phyloP scores from a whole-genome alignment of 306 rosid species.

The Ammopiptanthus mongolicus region DNA sequence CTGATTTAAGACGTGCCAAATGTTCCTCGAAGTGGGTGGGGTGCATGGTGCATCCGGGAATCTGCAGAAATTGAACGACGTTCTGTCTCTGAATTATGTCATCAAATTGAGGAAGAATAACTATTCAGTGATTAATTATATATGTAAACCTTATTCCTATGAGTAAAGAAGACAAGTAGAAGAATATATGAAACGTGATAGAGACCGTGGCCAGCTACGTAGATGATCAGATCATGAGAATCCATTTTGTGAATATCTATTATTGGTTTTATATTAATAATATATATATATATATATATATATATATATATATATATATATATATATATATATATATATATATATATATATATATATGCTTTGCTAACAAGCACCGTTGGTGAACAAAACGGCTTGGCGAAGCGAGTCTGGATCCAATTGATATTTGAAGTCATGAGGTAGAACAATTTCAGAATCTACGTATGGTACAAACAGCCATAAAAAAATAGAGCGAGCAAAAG shows the following conservation, averaged over 20 bases:
- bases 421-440: not conserved
- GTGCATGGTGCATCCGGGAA: not conserved
- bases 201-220: constrained; percentile 2
- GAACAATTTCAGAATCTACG: not conserved
- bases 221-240: not conserved
- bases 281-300: no score
- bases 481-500: not conserved
- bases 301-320: no score
- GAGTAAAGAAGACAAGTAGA: not conserved
- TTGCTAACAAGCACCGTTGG: not conserved
- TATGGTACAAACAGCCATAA: not conserved
- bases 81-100: not conserved
- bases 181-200: not conserved
- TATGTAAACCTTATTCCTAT: not conserved
- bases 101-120: not conserved
- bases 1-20: not conserved
- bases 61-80: not conserved
- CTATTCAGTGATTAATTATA: not conserved
- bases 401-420: not conserved
- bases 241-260: not conserved
- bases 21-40: not conserved
- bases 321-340: no score
- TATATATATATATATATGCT: no score
- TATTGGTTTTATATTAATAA: not conserved
- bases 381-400: not conserved